A percentile compares a stretch with the other conserved stretches of the same genome.
Evolutionary conservation across 805 yeast genomes (phyloP).

Genomic region (Myxozyma melibiosi): DNA sequence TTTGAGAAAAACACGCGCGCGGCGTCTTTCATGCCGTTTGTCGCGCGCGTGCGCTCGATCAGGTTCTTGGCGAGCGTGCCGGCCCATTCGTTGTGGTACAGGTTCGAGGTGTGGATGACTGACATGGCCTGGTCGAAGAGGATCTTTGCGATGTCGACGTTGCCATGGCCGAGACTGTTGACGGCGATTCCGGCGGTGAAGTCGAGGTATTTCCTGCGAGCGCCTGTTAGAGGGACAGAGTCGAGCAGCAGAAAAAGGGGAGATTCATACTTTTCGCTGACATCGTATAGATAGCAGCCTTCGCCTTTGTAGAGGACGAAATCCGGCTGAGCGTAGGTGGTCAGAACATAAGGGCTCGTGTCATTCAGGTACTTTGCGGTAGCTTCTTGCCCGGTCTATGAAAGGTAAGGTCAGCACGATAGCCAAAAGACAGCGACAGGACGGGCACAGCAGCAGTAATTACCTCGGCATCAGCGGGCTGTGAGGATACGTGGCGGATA

Average conservation of each 20-base stretch:
- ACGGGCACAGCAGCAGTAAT: neutral
- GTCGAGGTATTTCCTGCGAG: slow-evolving; percentile 66
- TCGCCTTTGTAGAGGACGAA: slow-evolving; percentile 77
- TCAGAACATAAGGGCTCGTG: slow-evolving; percentile 60
- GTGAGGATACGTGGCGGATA: slow-evolving; percentile 6
- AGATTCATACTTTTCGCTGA: slow-evolving; percentile 56
- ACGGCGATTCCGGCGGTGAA: slow-evolving; percentile 97
- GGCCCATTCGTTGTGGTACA: slow-evolving; percentile 83
- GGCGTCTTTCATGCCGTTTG: slow-evolving; percentile 83
- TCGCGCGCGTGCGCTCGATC: slow-evolving; percentile 63
- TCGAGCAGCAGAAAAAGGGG: no score
- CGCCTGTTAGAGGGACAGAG: neutral
- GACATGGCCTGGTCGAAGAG: slow-evolving; percentile 70
- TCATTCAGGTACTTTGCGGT: slow-evolving; percentile 49
- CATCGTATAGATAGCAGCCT: slow-evolving; percentile 80
- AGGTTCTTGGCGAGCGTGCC: slow-evolving; percentile 73
- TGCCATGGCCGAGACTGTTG: slow-evolving; percentile 87
- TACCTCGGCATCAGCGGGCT: slow-evolving; percentile 2
- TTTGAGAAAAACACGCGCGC: slow-evolving; percentile 66
- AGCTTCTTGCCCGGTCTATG: slow-evolving; percentile 33
- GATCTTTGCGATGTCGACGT: slow-evolving; percentile 72
- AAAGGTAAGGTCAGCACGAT: slow-evolving; percentile 9
- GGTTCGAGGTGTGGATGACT: slow-evolving; percentile 80
- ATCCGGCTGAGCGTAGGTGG: slow-evolving; percentile 79
- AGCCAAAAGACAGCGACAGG: neutral